These are phyloP conservation scores for Cytospora piceae DNA, from an alignment of 2,329 filamentous ascomycete species.

Conservation along the genomic window DNA sequence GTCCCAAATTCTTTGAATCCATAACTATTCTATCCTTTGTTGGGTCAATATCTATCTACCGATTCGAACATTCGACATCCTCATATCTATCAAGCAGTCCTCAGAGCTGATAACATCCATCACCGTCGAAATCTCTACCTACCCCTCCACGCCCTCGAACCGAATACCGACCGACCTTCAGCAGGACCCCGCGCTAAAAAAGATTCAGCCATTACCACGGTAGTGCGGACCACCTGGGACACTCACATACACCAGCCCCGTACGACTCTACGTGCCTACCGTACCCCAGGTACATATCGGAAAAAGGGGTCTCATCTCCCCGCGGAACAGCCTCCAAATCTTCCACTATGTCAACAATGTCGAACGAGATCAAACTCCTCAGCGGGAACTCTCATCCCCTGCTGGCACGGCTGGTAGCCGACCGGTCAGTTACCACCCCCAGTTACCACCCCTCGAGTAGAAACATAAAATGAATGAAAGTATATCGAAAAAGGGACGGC, in stretches of 20 bases:
- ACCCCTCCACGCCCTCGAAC: slow-evolving; percentile 5
- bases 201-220: slow-evolving; percentile 13
- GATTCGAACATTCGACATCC: not conserved
- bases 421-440: slow-evolving; percentile 44
- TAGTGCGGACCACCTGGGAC: not conserved
- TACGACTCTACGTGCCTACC: slow-evolving; percentile 15
- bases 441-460: slow-evolving; percentile 31
- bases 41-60: not conserved
- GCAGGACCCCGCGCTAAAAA: slow-evolving; percentile 28
- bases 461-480: not conserved
- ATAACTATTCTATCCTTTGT: not conserved
- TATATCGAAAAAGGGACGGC: not conserved
- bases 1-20: not conserved
- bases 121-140: not conserved
- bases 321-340: slow-evolving; percentile 5
- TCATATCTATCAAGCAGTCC: not conserved
- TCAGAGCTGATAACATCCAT: not conserved
- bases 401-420: slow-evolving; percentile 41
- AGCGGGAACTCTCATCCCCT: slow-evolving; percentile 42
- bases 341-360: slow-evolving; percentile 42
- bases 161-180: not conserved
- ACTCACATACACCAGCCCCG: slow-evolving; percentile 18
- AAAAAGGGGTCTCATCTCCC: slow-evolving; percentile 17
- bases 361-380: slow-evolving; percentile 58
- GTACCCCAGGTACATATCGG: slow-evolving; percentile 16